Evolutionary conservation across 2,329 filamentous ascomycete species (phyloP).

Genomic region (Fusarium albidum): DNA sequence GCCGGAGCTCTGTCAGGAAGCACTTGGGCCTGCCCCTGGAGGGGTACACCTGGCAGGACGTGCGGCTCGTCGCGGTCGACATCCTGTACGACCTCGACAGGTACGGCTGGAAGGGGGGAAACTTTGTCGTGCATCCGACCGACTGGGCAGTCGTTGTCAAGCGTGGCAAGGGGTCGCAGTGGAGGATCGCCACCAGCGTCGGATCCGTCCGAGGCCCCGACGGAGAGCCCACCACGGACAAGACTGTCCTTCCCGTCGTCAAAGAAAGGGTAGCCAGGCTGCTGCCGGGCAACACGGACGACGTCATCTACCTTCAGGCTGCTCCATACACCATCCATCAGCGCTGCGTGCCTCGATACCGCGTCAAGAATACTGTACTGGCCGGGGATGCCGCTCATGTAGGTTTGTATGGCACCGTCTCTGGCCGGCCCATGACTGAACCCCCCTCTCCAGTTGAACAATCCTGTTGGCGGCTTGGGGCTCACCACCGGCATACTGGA

Average conservation of each 20-base stretch:
- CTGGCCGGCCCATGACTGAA: not conserved
- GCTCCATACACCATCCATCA: constrained; percentile 4
- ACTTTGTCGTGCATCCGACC: constrained; percentile 1
- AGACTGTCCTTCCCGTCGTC: constrained; percentile 1
- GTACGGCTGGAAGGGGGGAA: constrained; percentile 2
- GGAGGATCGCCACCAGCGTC: constrained; percentile 4
- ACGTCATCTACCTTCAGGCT: constrained; percentile 2
- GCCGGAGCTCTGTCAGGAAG: constrained; percentile 5
- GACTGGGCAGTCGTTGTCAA: constrained; percentile 6
- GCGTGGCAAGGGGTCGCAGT: constrained; percentile 3
- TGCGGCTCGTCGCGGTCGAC: constrained; percentile 2
- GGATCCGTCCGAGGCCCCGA: not conserved
- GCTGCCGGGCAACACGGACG: not conserved
- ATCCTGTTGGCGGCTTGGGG: constrained; percentile 6
- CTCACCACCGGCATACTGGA: constrained; percentile 4
- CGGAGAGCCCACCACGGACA: not conserved
- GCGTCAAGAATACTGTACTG: constrained; percentile 2
- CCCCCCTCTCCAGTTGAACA: not conserved
- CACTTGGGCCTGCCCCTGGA: not conserved
- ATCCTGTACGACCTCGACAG: constrained; percentile 4
- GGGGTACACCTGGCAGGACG: constrained; percentile 2
- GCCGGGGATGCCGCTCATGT: constrained; percentile 6
- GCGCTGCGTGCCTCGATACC: constrained; percentile 3
- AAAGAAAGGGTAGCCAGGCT: constrained; percentile 2
- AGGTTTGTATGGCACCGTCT: not conserved